A percentile compares a stretch with the other conserved stretches of the same genome.
Evolutionary conservation across 1,284 basidiomycete genomes (phyloP).

Genomic region (Heliocybe sulcata): DNA sequence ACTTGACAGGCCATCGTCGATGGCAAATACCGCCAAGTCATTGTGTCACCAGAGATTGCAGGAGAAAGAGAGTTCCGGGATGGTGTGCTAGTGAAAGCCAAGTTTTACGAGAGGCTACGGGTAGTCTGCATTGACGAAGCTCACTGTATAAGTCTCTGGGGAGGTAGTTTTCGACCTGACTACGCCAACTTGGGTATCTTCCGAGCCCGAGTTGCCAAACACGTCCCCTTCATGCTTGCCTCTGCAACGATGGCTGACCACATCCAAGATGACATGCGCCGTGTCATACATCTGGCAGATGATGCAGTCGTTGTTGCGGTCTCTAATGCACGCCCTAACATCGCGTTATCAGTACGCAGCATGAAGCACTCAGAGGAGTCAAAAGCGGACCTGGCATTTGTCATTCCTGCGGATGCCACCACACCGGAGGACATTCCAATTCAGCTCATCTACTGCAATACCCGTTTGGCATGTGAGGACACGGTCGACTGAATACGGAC

Average conservation of each 20-base stretch:
- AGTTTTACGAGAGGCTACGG: not conserved
- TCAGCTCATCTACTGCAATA: conserved; percentile 3
- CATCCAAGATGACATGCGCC: too few relatives aligned
- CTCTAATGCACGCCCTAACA: conserved; percentile 6
- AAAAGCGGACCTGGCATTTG: conserved; percentile 4
- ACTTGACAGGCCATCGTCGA: too few relatives aligned
- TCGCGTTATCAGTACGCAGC: conserved; percentile 2
- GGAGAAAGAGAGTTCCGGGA: too few relatives aligned
- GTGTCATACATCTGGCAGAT: too few relatives aligned
- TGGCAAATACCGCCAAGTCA: too few relatives aligned
- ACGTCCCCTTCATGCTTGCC: too few relatives aligned
- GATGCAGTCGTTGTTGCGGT: not conserved
- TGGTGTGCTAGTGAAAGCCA: not conserved
- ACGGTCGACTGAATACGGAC: too few relatives aligned
- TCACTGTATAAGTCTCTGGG: conserved; percentile 8
- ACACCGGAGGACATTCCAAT: conserved; percentile 3
- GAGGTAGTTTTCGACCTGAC: conserved; percentile 5
- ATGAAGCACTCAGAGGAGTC: conserved; percentile 1
- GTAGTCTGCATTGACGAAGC: conserved; percentile 6
- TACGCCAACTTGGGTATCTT: conserved; percentile 1
- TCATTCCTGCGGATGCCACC: not conserved
- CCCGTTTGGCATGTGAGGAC: too few relatives aligned
- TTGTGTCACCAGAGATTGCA: too few relatives aligned
- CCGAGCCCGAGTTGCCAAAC: too few relatives aligned
- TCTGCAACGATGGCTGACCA: too few relatives aligned